These are phyloP conservation scores for Arthrobotrys musiformis DNA, from an alignment of 2,329 filamentous ascomycete genomes.

Conservation along the genomic window DNA sequence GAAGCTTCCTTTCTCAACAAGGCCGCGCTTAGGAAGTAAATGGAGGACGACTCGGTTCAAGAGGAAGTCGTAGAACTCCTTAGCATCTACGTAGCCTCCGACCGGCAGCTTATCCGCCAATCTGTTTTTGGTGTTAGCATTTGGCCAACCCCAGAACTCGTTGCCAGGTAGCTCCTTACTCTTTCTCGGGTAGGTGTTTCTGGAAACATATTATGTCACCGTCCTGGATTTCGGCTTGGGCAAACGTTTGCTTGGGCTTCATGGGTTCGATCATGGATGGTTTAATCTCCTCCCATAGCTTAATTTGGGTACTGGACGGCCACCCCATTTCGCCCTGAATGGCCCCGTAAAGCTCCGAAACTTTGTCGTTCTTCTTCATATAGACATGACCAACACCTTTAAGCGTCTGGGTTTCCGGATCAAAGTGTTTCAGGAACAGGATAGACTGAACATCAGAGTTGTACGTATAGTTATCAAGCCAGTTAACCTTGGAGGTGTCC, in stretches of 20 bases:
- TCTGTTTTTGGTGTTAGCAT: conserved; percentile 52
- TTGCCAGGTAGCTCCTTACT: conserved; percentile 58
- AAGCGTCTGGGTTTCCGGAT: conserved; percentile 78
- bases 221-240: conserved; percentile 92
- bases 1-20: conserved; percentile 70
- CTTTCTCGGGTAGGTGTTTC: conserved; percentile 68
- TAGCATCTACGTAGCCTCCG: conserved; percentile 73
- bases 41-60: conserved; percentile 82
- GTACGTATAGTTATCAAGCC: conserved; percentile 56
- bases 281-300: conserved; percentile 96
- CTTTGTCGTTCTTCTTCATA: conserved; percentile 85
- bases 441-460: conserved; percentile 68
- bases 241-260: conserved; percentile 88
- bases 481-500: conserved; percentile 63
- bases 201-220: conserved; percentile 98
- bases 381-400: conserved; percentile 85
- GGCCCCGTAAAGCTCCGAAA: conserved; percentile 80
- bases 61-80: conserved; percentile 92
- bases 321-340: conserved; percentile 88
- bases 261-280: conserved; percentile 95
- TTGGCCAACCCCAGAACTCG: neutral
- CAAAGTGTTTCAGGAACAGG: conserved; percentile 92
- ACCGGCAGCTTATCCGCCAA: conserved; percentile 58
- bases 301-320: conserved; percentile 77
- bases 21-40: conserved; percentile 75